These are phyloP conservation scores for Leccinum rimulosum DNA, from an alignment of 768 basidiomycete genomes.

Conservation along the genomic window DNA sequence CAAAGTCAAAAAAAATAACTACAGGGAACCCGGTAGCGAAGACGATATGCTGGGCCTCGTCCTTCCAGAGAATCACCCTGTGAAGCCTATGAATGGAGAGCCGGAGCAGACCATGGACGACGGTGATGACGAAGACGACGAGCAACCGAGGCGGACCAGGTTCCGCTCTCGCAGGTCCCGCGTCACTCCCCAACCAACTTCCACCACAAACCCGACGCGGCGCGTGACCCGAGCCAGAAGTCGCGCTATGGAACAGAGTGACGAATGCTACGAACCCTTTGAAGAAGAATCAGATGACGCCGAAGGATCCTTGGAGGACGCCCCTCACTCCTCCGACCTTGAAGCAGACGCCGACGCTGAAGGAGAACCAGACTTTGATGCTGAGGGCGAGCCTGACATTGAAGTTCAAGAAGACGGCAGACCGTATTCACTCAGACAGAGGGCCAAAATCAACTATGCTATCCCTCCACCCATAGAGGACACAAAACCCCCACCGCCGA, in stretches of 20 bases:
- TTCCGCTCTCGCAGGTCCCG: slow-evolving; percentile 22
- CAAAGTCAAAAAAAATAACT: slow-evolving; percentile 36
- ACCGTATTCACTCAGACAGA: slow-evolving; percentile 61
- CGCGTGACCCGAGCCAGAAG: slow-evolving; percentile 27
- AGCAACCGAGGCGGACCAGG: slow-evolving; percentile 16
- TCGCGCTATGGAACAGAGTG: slow-evolving; percentile 38
- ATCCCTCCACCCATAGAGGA: slow-evolving; percentile 83
- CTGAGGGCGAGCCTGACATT: slow-evolving; percentile 36
- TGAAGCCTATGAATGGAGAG: slow-evolving; percentile 23
- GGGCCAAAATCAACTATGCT: slow-evolving; percentile 70
- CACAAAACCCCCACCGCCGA: slow-evolving; percentile 39
- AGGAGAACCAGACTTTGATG: slow-evolving; percentile 39
- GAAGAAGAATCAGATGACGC: slow-evolving; percentile 49
- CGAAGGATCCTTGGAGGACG: slow-evolving; percentile 60
- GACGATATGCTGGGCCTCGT: slow-evolving; percentile 31
- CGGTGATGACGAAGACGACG: slow-evolving; percentile 33
- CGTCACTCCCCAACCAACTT: slow-evolving; percentile 22
- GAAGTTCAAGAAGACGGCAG: slow-evolving; percentile 40
- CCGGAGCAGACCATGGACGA: slow-evolving; percentile 24
- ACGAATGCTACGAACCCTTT: slow-evolving; percentile 51
- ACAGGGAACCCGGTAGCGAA: slow-evolving; percentile 47
- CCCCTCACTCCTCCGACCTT: slow-evolving; percentile 39
- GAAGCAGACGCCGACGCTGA: slow-evolving; percentile 38
- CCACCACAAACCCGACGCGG: background rate
- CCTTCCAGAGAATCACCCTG: slow-evolving; percentile 7